Conservation (phyloP, 306 rosid genomes). For the Quercus wislizeni region DNA sequence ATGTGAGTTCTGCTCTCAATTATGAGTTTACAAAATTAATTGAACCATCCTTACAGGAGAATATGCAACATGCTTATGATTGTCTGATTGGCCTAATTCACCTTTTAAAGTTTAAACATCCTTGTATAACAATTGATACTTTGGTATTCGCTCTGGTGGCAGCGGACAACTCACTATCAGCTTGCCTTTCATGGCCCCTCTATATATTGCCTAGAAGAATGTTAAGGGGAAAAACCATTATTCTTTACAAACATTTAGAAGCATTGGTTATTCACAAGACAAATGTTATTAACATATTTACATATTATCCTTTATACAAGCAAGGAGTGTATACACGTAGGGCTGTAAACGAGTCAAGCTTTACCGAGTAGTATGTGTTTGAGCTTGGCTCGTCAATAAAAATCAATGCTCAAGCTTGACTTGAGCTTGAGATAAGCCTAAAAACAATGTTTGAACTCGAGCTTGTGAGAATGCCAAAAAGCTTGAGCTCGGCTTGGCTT, state of each 20-base stretch:
- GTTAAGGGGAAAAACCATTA: conserved; percentile 5
- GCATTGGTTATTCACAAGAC: not conserved
- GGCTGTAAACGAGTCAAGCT: no score
- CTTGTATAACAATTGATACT: conserved; percentile 66
- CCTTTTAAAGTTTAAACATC: conserved; percentile 53
- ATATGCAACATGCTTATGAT: no score
- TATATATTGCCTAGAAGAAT: conserved; percentile 60
- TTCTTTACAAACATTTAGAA: not conserved
- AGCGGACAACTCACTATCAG: conserved; percentile 71
- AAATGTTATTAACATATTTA: not conserved
- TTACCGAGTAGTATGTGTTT: no score
- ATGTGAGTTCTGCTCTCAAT: no score
- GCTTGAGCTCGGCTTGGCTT: no score
- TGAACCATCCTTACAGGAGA: no score
- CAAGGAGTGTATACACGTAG: not conserved
- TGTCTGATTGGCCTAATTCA: not conserved
- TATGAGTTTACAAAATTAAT: no score
- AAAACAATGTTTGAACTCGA: no score
- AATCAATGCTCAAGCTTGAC: no score
- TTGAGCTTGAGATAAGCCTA: no score
- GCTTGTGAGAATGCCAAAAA: no score
- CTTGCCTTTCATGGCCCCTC: conserved; percentile 92
- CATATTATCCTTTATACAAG: not conserved
- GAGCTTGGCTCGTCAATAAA: no score
- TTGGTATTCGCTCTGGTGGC: conserved; percentile 66